Evolutionary conservation across 1,284 basidiomycete genomes (phyloP).

Genomic region (Cutaneotrichosporon arboriforme): DNA sequence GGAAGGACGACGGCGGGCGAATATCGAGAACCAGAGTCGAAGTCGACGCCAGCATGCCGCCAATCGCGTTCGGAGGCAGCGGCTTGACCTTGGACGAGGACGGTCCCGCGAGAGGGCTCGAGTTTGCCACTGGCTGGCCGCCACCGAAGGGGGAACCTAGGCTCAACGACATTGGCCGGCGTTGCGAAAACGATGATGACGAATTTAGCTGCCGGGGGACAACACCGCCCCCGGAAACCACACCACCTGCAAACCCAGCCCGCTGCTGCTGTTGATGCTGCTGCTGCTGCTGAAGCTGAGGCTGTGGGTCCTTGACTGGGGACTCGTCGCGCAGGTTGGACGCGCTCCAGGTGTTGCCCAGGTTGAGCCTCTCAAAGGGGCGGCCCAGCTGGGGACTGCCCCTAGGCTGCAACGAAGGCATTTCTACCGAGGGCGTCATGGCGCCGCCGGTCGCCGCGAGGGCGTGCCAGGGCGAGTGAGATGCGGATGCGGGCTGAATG

Average conservation of each 20-base stretch:
- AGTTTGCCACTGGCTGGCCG: background rate
- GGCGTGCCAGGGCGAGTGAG: conserved; percentile 42
- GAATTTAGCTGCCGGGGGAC: too few species aligned
- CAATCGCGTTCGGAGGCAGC: conserved; percentile 18
- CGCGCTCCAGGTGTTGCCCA: conserved; percentile 39
- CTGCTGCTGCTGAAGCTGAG: background rate
- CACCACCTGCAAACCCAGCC: background rate
- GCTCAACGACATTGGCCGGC: conserved; percentile 3
- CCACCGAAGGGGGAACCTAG: background rate
- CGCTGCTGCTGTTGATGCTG: background rate
- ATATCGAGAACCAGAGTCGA: conserved; percentile 70
- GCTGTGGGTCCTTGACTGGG: background rate
- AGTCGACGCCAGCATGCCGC: conserved; percentile 14
- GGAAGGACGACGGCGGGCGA: conserved; percentile 70
- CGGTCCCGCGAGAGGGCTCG: background rate
- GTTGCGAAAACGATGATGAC: conserved; percentile 2
- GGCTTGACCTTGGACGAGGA: conserved; percentile 19
- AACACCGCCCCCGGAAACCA: too few species aligned
- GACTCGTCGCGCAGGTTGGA: conserved; percentile 23
- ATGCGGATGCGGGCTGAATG: background rate
- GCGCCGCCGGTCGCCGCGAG: conserved; percentile 46
- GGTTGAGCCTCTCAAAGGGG: conserved; percentile 45
- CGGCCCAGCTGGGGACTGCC: conserved; percentile 44
- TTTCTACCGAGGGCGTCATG: conserved; percentile 44
- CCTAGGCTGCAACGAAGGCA: conserved; percentile 20